Base-by-base conservation (phyloP, 257 asterid genomes). In the Penstemon davidsonii region DNA sequence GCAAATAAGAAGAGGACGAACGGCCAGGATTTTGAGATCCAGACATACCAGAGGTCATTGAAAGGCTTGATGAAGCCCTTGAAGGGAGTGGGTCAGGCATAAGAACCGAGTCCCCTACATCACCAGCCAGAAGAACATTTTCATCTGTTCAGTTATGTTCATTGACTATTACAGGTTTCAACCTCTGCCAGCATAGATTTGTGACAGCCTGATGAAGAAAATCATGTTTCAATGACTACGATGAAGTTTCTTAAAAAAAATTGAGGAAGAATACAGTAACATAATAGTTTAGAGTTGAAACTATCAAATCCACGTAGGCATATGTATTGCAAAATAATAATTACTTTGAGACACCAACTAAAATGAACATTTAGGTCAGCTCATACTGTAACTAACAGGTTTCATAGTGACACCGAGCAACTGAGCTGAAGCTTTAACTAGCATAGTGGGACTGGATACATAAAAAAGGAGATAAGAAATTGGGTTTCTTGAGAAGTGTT, bases 1-100 rank as follows among this genome's bases (percentile, higher is more conserved):
- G 81, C 67, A 83, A 69, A 75, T 81, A 84, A 60, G 95, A 79
- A 69, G 95, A 78, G 42, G 79, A 46, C 36, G 84, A 73, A 68
- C 82, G 90, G 70, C 70, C 73, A 79, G 95, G 73, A 78, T 76
- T 82, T 82, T 85, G 92, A 67, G 86, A 73, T 75, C 89, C 93
- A 67, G 94, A 81, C 51, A 71, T 81, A 12, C 77, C 60, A 45
- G 86, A 74, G 72, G 91, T 66, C 76, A 71, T 77, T 65, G 90
- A 76, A 73, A 75, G 69, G 79, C 82, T 78, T 46, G 95, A 82
- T 67, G 96, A 82, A 64, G 92, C 72, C 76, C 83, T 69, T 45
- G 99, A 88, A 71, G 97, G 97, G 72, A 93, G 95, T 55, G 99
- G 97, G 69, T 94, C 97, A 44, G 96, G 99, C 99, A 94, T 91